Percentiles rank a stretch among this genome's conserved stretches.
Conservation (phyloP, 768 basidiomycete species). For the Amanita muscaria region DNA sequence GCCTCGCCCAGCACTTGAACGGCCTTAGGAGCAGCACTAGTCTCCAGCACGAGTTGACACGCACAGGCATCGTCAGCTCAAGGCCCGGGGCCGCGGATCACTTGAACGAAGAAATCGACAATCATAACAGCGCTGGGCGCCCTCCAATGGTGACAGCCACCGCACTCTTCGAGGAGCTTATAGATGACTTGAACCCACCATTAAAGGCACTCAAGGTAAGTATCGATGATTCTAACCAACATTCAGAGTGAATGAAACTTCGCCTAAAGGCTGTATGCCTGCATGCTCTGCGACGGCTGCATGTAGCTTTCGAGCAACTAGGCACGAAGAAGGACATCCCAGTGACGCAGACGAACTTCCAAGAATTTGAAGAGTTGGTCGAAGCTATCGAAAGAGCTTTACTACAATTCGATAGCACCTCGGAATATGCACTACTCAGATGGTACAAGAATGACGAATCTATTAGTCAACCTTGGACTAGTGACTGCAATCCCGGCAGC, state of each 20-base stretch:
- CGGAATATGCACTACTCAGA: constrained; percentile 74
- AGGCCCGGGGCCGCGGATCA: no score
- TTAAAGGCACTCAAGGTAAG: constrained; percentile 65
- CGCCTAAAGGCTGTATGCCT: background rate
- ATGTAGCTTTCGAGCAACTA: constrained; percentile 1
- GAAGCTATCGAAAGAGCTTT: constrained; percentile 63
- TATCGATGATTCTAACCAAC: background rate
- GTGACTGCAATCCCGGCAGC: background rate
- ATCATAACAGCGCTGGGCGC: background rate
- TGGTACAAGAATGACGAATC: constrained; percentile 48
- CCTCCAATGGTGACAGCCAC: constrained; percentile 43
- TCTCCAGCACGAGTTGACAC: constrained; percentile 75
- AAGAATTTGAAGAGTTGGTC: constrained; percentile 58
- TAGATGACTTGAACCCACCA: constrained; percentile 75
- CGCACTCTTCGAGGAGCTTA: constrained; percentile 66
- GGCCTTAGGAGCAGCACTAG: constrained; percentile 79
- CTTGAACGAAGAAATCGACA: background rate
- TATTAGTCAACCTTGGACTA: no score
- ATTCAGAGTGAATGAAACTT: background rate
- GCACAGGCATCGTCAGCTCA: constrained; percentile 30
- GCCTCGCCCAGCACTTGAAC: constrained; percentile 90
- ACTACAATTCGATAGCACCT: constrained; percentile 70
- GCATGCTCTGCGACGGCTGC: background rate
- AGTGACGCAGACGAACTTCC: constrained; percentile 29
- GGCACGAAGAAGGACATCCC: background rate